Evolutionary conservation across 73 alveolate species (phyloP).

Genomic region (Paramecium pentaurelia): DNA sequence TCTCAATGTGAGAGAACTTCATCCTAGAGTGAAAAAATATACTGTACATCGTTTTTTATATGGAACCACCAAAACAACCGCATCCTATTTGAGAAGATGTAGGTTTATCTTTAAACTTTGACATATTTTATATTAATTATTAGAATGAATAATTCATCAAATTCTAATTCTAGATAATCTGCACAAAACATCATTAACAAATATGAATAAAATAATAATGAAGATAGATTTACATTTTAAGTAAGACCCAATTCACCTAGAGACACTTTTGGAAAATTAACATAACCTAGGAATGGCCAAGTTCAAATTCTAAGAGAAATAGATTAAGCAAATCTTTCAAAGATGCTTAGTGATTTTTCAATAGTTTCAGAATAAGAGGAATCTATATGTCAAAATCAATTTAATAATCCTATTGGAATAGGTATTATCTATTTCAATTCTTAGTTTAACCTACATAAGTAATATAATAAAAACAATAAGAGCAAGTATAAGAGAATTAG

Average conservation of each 20-base stretch:
- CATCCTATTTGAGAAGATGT: background rate
- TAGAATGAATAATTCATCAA: background rate
- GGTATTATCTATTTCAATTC: background rate
- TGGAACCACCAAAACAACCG: background rate
- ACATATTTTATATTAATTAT: background rate
- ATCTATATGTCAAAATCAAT: background rate
- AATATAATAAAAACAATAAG: background rate
- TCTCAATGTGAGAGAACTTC: background rate
- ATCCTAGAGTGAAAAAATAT: background rate
- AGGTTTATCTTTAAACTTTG: background rate
- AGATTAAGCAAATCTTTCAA: constrained; percentile 7
- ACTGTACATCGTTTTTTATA: background rate
- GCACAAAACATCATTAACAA: background rate
- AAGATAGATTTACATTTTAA: background rate
- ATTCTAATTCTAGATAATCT: background rate
- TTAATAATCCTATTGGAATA: constrained; percentile 38
- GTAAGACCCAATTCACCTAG: constrained; percentile 32
- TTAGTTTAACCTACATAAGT: background rate
- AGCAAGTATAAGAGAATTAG: background rate
- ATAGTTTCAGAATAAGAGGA: constrained; percentile 33
- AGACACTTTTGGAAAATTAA: background rate
- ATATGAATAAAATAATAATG: background rate
- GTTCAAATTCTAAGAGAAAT: background rate
- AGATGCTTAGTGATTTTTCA: constrained; percentile 33
- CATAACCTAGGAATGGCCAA: background rate